Conservation (phyloP, 2,329 filamentous ascomycete genomes). For the Exophiala xenobiotica region DNA sequence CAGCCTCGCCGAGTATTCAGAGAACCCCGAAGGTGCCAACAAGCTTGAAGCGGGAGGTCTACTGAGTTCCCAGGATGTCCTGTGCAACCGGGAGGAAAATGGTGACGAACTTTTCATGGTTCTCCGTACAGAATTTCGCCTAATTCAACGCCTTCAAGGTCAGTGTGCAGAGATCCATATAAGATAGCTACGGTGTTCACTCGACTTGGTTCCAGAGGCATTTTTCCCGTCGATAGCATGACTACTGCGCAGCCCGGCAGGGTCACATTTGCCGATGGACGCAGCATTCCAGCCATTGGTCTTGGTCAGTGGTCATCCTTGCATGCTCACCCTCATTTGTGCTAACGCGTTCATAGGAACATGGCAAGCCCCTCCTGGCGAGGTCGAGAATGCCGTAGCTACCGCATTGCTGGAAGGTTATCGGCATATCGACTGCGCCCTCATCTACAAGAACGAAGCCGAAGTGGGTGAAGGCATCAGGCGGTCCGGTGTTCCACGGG, state of each 20-base stretch:
- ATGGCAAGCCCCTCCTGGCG: conserved; percentile 63
- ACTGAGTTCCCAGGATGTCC: too few relatives aligned
- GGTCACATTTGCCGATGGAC: conserved; percentile 1
- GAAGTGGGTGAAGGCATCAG: conserved; percentile 77
- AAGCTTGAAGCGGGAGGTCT: too few relatives aligned
- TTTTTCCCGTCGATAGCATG: not conserved
- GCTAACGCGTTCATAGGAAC: conserved; percentile 8
- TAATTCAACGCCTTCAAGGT: too few relatives aligned
- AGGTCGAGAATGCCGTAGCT: conserved; percentile 39
- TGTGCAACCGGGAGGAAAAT: too few relatives aligned
- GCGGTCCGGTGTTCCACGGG: conserved; percentile 70
- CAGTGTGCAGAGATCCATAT: not conserved
- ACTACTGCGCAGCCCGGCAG: not conserved
- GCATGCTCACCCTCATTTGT: not conserved
- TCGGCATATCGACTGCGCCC: conserved; percentile 56
- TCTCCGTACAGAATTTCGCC: too few relatives aligned
- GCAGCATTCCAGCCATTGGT: conserved; percentile 8
- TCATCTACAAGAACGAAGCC: conserved; percentile 66
- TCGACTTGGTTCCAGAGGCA: not conserved
- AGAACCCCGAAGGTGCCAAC: too few relatives aligned
- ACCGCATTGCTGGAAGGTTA: conserved; percentile 53
- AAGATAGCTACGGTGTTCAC: not conserved
- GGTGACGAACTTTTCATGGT: too few relatives aligned
- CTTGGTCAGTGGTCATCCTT: conserved; percentile 8
- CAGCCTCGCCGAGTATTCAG: too few relatives aligned